Conservation (phyloP, 495 filamentous ascomycete species). For the Thozetella sp. region DNA sequence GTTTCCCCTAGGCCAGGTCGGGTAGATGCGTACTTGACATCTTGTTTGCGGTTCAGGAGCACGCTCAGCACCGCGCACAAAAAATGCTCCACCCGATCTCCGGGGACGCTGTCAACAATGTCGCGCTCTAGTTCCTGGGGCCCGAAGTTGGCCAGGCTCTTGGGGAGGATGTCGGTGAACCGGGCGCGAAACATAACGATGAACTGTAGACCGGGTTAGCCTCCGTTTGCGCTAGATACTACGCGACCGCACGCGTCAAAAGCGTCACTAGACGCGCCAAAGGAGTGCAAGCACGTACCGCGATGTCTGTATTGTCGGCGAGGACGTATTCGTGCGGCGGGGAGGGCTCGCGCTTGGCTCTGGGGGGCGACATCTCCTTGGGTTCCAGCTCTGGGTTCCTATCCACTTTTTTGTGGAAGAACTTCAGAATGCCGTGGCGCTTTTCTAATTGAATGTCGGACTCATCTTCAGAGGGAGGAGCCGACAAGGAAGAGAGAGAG, state of each 20-base stretch:
- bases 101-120: conserved; percentile 73
- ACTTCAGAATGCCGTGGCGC: conserved; percentile 56
- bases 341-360: conserved; percentile 76
- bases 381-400: conserved; percentile 33
- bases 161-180: conserved; percentile 86
- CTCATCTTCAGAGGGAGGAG: conserved; percentile 55
- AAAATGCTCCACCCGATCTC: conserved; percentile 82
- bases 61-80: conserved; percentile 87
- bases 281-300: conserved; percentile 61
- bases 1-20: background rate
- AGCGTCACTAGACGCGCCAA: conserved; percentile 23
- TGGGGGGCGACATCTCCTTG: conserved; percentile 60
- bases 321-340: conserved; percentile 88
- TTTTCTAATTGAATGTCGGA: conserved; percentile 46
- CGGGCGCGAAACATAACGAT: conserved; percentile 97
- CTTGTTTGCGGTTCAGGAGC: conserved; percentile 94
- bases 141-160: conserved; percentile 82
- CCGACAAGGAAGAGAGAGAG: conserved; percentile 53
- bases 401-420: conserved; percentile 52
- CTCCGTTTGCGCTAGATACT: conserved; percentile 24
- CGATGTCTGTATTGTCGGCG: conserved; percentile 85
- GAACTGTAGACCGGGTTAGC: conserved; percentile 62
- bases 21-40: conserved; percentile 82
- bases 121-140: conserved; percentile 94
- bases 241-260: conserved; percentile 42